These are phyloP conservation scores for Syzygium jambos DNA, from an alignment of 345 rosid genomes.

Conservation along the genomic window DNA sequence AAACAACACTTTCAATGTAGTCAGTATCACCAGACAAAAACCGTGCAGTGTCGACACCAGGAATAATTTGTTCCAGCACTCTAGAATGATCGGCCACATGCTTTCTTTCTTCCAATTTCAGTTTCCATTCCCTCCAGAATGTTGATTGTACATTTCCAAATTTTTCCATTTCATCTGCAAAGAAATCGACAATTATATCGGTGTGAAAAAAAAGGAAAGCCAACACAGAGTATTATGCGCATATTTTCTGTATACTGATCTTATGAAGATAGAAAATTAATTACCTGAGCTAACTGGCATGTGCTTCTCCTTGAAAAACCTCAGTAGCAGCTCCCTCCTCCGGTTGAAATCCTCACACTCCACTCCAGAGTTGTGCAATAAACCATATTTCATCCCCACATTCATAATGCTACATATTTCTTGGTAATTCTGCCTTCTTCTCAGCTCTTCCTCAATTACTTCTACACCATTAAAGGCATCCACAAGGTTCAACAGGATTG, in stretches of 20 bases:
- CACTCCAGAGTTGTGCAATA: constrained; percentile 68
- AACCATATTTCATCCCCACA: constrained; percentile 81
- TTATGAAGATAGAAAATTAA: neutral
- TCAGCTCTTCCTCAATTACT: constrained; percentile 88
- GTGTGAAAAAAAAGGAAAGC: neutral
- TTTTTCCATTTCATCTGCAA: constrained; percentile 68
- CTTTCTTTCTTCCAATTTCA: constrained; percentile 83
- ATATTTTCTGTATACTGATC: neutral
- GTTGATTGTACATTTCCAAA: constrained; percentile 76
- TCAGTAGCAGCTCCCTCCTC: constrained; percentile 66
- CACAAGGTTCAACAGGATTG: constrained; percentile 75
- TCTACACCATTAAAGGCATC: constrained; percentile 87
- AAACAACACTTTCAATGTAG: constrained; percentile 48
- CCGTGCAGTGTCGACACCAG: constrained; percentile 76
- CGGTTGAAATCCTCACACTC: constrained; percentile 65
- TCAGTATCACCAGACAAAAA: constrained; percentile 67
- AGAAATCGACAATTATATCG: neutral
- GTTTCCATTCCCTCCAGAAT: constrained; percentile 96
- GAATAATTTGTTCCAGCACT: constrained; percentile 68
- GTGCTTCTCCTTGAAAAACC: constrained; percentile 63
- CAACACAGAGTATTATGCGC: neutral
- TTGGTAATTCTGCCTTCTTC: constrained; percentile 57
- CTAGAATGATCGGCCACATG: constrained; percentile 70
- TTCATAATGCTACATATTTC: constrained; percentile 90
- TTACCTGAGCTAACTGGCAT: constrained; percentile 58